Percentiles rank a stretch among this genome's conserved stretches.
Evolutionary conservation across 768 basidiomycete genomes (phyloP).

Genomic region (Kondoa subrosea): DNA sequence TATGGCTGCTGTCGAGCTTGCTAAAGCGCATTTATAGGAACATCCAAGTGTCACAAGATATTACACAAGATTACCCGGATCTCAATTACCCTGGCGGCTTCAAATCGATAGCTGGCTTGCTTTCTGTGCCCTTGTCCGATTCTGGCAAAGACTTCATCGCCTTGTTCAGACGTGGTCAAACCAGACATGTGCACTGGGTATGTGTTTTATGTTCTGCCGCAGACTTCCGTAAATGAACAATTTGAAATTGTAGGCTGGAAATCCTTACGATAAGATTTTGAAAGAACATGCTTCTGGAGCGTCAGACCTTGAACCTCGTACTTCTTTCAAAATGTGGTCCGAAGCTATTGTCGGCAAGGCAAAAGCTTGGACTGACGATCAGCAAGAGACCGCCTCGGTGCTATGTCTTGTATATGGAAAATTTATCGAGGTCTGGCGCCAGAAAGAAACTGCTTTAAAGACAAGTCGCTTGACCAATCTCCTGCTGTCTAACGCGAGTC

Average conservation of each 20-base stretch:
- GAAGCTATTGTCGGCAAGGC: conserved; percentile 53
- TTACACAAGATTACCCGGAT: conserved; percentile 55
- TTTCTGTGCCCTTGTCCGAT: conserved; percentile 56
- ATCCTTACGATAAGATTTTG: conserved; percentile 42
- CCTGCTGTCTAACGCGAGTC: conserved; percentile 60
- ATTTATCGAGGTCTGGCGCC: conserved; percentile 73
- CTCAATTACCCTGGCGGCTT: conserved; percentile 44
- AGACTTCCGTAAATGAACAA: conserved; percentile 10
- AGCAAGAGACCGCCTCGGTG: conserved; percentile 57
- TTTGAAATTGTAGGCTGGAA: conserved; percentile 42
- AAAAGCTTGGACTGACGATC: conserved; percentile 62
- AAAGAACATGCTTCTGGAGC: conserved; percentile 20
- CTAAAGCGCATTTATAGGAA: conserved; percentile 34
- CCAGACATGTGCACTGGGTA: conserved; percentile 48
- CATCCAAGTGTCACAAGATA: conserved; percentile 53
- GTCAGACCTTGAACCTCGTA: conserved; percentile 51
- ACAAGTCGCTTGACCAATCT: conserved; percentile 57
- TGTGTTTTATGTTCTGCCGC: not conserved
- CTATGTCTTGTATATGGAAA: conserved; percentile 62
- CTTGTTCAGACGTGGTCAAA: conserved; percentile 58
- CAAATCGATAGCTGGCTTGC: conserved; percentile 52
- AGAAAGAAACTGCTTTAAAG: conserved; percentile 57
- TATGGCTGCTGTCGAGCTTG: conserved; percentile 35
- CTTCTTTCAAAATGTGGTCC: conserved; percentile 62
- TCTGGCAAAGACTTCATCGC: conserved; percentile 65